Evolutionary conservation across 345 rosid genomes (phyloP).

Genomic region (Sisymbrium irio): DNA sequence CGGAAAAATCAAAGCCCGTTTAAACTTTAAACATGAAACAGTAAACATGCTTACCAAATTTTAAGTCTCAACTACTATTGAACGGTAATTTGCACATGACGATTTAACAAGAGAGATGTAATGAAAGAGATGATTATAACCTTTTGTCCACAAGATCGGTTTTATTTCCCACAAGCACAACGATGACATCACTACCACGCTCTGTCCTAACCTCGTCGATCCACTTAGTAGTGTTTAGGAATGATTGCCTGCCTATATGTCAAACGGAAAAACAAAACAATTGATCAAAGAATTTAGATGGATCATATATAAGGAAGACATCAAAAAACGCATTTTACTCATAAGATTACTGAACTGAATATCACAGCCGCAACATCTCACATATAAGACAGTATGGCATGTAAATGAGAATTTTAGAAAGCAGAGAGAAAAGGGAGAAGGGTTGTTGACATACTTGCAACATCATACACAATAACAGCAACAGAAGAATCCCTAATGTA

Average conservation of each 20-base stretch:
- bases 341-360: not conserved
- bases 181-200: conserved; percentile 88
- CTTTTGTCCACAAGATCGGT: conserved; percentile 91
- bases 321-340: not conserved
- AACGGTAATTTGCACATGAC: not conserved
- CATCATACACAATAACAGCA: conserved; percentile 83
- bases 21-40: not conserved
- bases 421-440: conserved; percentile 6
- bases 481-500: conserved; percentile 84
- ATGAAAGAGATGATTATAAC: conserved; percentile 29
- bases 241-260: conserved; percentile 71
- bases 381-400: not conserved
- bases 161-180: conserved; percentile 85
- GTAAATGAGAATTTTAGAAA: not conserved
- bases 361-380: not conserved
- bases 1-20: not conserved
- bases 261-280: conserved; percentile 6
- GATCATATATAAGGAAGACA: not conserved
- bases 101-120: not conserved
- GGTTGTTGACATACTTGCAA: conserved; percentile 59
- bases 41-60: not conserved
- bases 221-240: conserved; percentile 81
- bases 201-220: conserved; percentile 87
- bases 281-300: not conserved
- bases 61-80: not conserved